phyloP scores from a whole-genome alignment of 768 basidiomycete genomes.

The Lactifluus echinatus region DNA sequence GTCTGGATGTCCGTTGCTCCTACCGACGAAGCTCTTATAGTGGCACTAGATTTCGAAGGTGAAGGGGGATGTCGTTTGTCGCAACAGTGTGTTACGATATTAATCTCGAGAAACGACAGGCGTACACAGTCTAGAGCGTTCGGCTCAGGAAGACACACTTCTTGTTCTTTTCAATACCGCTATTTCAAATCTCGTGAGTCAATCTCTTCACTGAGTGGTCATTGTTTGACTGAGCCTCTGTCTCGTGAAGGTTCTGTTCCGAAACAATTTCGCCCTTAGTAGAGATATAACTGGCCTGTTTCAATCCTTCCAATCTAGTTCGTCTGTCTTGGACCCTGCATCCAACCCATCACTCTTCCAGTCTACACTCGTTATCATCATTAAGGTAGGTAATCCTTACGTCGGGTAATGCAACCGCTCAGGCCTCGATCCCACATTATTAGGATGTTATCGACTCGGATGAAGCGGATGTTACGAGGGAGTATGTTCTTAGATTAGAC shows the following conservation, averaged over 20 bases:
- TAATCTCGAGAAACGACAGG: conserved; percentile 30
- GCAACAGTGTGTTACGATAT: too few relatives aligned
- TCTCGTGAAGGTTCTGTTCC: conserved; percentile 43
- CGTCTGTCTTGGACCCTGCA: conserved; percentile 47
- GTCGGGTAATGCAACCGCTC: not conserved
- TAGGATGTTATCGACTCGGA: conserved; percentile 61
- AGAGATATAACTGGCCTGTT: conserved; percentile 54
- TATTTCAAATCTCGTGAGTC: conserved; percentile 47
- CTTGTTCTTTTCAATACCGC: conserved; percentile 60
- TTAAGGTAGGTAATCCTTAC: conserved; percentile 36
- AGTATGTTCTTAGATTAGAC: conserved; percentile 31
- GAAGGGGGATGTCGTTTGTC: too few relatives aligned
- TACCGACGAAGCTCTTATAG: conserved; percentile 43
- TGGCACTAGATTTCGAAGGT: conserved; percentile 62
- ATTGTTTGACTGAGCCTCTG: not conserved
- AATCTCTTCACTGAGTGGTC: not conserved
- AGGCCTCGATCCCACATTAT: not conserved
- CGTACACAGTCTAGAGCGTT: too few relatives aligned
- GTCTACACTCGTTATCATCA: conserved; percentile 51
- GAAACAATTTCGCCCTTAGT: conserved; percentile 57
- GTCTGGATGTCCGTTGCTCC: conserved; percentile 66
- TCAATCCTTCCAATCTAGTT: conserved; percentile 51
- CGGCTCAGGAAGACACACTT: conserved; percentile 54
- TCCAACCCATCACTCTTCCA: conserved; percentile 52
- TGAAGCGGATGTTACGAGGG: conserved; percentile 46